phyloP scores from a whole-genome alignment of 2,329 filamentous ascomycete species.

The Sarocladium oryzae region DNA sequence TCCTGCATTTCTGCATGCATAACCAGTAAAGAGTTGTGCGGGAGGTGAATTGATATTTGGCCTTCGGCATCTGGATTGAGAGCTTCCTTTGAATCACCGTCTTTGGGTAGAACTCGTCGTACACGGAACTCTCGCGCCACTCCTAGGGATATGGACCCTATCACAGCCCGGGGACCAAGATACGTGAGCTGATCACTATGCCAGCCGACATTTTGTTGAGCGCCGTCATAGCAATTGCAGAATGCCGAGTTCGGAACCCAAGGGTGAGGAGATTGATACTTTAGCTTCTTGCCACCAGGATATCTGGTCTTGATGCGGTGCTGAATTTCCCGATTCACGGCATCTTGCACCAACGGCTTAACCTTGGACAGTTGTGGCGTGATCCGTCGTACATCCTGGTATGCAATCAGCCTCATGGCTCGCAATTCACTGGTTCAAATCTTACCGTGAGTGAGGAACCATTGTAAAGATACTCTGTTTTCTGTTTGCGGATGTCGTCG shows the following conservation, averaged over 20 bases:
- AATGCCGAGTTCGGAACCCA: slow-evolving; percentile 90
- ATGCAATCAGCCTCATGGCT: neutral
- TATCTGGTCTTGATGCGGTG: slow-evolving; percentile 63
- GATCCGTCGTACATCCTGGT: slow-evolving; percentile 65
- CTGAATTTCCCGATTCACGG: slow-evolving; percentile 73
- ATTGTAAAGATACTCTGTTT: slow-evolving; percentile 80
- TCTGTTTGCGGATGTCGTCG: slow-evolving; percentile 63
- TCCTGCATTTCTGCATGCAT: slow-evolving; percentile 99
- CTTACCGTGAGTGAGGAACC: slow-evolving; percentile 61
- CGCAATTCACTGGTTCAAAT: neutral
- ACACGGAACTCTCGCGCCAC: slow-evolving; percentile 93
- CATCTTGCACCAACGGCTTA: slow-evolving; percentile 61
- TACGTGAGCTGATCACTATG: slow-evolving; percentile 93
- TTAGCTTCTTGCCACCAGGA: slow-evolving; percentile 64
- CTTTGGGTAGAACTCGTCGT: slow-evolving; percentile 62
- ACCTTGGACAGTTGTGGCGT: slow-evolving; percentile 68
- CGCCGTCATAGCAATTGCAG: slow-evolving; percentile 88
- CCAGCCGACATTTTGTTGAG: slow-evolving; percentile 77
- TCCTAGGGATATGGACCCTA: slow-evolving; percentile 83
- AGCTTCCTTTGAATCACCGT: slow-evolving; percentile 32
- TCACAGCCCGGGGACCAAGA: slow-evolving; percentile 78
- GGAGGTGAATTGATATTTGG: slow-evolving; percentile 87
- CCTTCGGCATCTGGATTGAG: slow-evolving; percentile 60
- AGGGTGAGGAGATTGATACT: slow-evolving; percentile 62
- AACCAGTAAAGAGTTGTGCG: slow-evolving; percentile 86